These are phyloP conservation scores for Fusarium goolgardi DNA, from an alignment of 2,329 filamentous ascomycete species.

Conservation along the genomic window DNA sequence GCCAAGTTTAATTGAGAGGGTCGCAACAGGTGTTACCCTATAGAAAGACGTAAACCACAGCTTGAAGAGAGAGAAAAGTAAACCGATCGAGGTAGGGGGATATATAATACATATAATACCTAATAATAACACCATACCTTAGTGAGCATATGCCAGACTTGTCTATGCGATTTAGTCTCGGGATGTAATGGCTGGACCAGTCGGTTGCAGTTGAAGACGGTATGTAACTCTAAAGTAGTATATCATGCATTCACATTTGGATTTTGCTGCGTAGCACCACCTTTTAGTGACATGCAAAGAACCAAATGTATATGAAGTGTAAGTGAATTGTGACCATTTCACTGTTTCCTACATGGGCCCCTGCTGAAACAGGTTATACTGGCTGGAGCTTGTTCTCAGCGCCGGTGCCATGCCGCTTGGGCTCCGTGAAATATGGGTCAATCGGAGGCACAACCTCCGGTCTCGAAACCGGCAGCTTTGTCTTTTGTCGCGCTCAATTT, in stretches of 20 bases:
- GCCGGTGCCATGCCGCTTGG: conserved; percentile 8
- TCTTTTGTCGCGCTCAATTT: background rate
- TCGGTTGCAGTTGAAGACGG: background rate
- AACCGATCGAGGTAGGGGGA: no score
- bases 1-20: conserved; percentile 13
- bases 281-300: background rate
- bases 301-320: background rate
- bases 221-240: background rate
- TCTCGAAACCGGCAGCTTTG: conserved; percentile 9
- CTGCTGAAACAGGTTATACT: background rate
- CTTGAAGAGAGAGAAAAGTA: background rate
- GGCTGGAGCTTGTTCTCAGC: background rate
- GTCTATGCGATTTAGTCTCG: background rate
- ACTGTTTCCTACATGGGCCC: background rate
- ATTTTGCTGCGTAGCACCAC: background rate
- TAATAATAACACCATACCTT: background rate
- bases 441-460: conserved; percentile 20
- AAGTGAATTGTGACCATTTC: background rate
- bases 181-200: background rate
- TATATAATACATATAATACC: no score
- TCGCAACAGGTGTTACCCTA: background rate
- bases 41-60: background rate
- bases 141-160: background rate
- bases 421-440: conserved; percentile 8
- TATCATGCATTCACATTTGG: background rate